Evolutionary conservation across 768 basidiomycete species (phyloP), one percentile per base, ranked within the genome.

Genomic region (Russula lepida): DNA sequence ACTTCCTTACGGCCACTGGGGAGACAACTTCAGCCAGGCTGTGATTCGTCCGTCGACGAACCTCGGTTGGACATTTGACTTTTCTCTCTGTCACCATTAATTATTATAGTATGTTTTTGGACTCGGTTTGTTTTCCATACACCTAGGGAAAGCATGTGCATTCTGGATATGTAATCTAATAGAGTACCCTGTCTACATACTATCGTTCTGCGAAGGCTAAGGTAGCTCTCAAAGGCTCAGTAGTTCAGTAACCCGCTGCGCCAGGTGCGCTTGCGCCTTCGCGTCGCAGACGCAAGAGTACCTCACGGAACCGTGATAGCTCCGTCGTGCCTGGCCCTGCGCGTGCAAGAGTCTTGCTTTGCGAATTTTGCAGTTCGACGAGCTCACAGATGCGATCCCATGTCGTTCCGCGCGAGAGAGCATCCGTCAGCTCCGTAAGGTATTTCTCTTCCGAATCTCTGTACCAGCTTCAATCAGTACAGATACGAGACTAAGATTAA

Each of bases 331-430:
- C 89, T 12, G 90, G 76, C 15, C 92, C 92, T 33, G 89, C 83
- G 48, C 93, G 83, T 19, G 94, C 86, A 67, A 92, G 79, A 4
- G 94, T 98, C 78, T 98, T 99, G 79, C 91, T 94, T 74, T 98
- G 93, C 57, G 94, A 97, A 72, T 98, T 98, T 72, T 95, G 84
- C 39, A 99, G 80, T 67, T 95, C 92, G 63, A 97, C 74, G 54
- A 85, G 74, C 28, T 85, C 84, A 70, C 86, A 88, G 69, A 99
- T 95, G 39, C 97, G 88, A 67, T 93, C 85, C 95, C 95, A 99
- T 8, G 94, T 95, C 23, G 95, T 97, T 27, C 95, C 97, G 56
- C 81, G 79, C 0, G 92, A 86, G 54, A 98, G 83, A 11, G 85
- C 82, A 51, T 85, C 86, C 23, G 83, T 83, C 57, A 93, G 77